phyloP scores from a whole-genome alignment of 495 filamentous ascomycete genomes.

The Penicillium cataractarum region DNA sequence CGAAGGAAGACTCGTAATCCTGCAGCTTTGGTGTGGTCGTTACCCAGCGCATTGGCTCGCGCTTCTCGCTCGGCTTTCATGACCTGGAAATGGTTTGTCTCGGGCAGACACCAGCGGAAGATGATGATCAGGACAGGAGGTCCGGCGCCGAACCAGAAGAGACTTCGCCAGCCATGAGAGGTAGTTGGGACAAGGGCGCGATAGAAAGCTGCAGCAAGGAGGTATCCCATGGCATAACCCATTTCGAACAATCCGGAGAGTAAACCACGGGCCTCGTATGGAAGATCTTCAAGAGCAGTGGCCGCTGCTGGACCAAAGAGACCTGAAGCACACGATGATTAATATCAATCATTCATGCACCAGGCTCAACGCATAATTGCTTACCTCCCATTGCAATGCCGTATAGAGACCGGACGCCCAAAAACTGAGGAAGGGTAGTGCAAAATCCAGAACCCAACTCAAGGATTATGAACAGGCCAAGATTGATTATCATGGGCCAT shows the following conservation, averaged over 20 bases:
- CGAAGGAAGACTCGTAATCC: conserved; percentile 31
- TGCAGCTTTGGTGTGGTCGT: conserved; percentile 8
- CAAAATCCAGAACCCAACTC: conserved; percentile 75
- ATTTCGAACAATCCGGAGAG: conserved; percentile 75
- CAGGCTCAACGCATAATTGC: neutral
- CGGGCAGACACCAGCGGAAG: conserved; percentile 68
- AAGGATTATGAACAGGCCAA: conserved; percentile 69
- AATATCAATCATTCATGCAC: neutral
- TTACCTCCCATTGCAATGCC: conserved; percentile 74
- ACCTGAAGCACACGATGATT: conserved; percentile 26
- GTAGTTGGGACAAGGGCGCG: conserved; percentile 67
- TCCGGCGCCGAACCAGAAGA: conserved; percentile 78
- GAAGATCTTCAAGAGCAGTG: conserved; percentile 77
- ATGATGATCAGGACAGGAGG: conserved; percentile 72
- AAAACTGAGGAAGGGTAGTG: conserved; percentile 68
- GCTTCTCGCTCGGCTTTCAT: conserved; percentile 39
- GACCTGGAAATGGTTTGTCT: conserved; percentile 56
- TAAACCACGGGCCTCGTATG: conserved; percentile 65
- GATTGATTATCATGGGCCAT: conserved; percentile 78
- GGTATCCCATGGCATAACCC: conserved; percentile 76
- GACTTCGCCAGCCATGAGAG: conserved; percentile 64
- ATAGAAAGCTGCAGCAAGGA: conserved; percentile 71
- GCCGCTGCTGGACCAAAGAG: conserved; percentile 79
- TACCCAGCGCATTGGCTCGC: conserved; percentile 3
- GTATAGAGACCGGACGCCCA: conserved; percentile 71